Evolutionary conservation across 2,329 filamentous ascomycete genomes (phyloP).

Genomic region (Penicillium sp.): DNA sequence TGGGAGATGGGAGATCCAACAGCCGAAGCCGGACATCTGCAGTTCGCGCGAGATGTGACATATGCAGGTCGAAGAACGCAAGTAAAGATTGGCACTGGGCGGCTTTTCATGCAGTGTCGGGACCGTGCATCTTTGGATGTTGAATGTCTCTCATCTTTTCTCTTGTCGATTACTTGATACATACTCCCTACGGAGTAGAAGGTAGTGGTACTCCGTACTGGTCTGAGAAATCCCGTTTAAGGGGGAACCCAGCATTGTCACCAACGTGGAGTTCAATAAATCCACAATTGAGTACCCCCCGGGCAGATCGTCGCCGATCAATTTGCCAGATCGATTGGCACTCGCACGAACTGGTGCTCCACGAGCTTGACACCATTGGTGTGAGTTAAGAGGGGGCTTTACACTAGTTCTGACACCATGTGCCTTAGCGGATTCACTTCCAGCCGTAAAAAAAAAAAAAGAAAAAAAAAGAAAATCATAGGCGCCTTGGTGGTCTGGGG

Average conservation of each 20-base stretch:
- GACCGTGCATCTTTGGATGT: conserved; percentile 1
- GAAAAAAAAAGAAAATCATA: neutral
- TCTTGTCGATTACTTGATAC: neutral
- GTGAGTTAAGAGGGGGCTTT: conserved; percentile 12
- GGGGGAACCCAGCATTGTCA: neutral
- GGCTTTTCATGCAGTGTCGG: neutral
- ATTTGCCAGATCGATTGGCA: conserved; percentile 24
- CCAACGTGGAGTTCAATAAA: conserved; percentile 8
- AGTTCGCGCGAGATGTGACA: conserved; percentile 9
- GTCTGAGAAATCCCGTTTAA: neutral
- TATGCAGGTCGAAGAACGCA: conserved; percentile 11
- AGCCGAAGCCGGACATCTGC: neutral
- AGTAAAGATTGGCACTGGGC: conserved; percentile 11
- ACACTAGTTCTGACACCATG: conserved; percentile 21
- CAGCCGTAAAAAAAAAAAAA: neutral
- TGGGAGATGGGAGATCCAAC: neutral
- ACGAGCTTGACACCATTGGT: conserved; percentile 19
- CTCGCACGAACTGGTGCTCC: conserved; percentile 23
- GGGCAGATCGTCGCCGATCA: conserved; percentile 26
- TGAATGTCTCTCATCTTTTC: neutral
- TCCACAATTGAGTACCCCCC: conserved; percentile 31
- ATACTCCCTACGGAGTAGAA: too few species aligned
- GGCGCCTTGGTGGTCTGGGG: conserved; percentile 5
- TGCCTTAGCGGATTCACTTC: conserved; percentile 16
- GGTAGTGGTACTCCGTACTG: neutral